Conservation (phyloP, 2,329 filamentous ascomycete species). For the Hypoxylon sp. region DNA sequence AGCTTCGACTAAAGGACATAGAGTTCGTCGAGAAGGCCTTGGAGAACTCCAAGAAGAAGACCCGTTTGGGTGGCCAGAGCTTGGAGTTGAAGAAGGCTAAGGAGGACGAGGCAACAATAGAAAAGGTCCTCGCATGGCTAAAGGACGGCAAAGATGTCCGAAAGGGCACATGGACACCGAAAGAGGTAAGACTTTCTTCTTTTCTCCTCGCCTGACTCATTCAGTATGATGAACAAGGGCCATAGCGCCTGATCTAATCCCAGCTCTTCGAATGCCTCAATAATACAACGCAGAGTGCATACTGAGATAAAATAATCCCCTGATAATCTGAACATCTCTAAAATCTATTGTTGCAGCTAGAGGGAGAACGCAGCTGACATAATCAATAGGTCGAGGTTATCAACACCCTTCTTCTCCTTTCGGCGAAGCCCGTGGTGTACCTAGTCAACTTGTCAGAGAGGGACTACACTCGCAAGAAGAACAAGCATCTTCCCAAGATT, state of each 20-base stretch:
- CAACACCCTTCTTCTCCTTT: conserved; percentile 94
- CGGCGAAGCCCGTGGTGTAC: conserved; percentile 97
- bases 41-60: conserved; percentile 94
- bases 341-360: conserved; percentile 32
- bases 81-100: conserved; percentile 98
- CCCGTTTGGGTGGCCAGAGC: conserved; percentile 91
- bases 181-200: conserved; percentile 82
- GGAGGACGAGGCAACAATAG: conserved; percentile 93
- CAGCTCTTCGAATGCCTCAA: conserved; percentile 99
- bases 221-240: conserved; percentile 97
- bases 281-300: conserved; percentile 80
- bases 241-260: conserved; percentile 94
- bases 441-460: conserved; percentile 97
- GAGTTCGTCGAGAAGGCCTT: conserved; percentile 98
- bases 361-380: conserved; percentile 50
- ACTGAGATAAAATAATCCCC: conserved; percentile 87
- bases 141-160: conserved; percentile 93
- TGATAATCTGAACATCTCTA: conserved; percentile 63
- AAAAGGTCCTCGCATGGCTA: conserved; percentile 87
- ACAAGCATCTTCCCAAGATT: conserved; percentile 96
- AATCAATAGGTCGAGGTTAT: conserved; percentile 88
- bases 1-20: conserved; percentile 97
- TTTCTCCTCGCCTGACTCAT: conserved; percentile 32
- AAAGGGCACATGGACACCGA: conserved; percentile 89
- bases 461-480: conserved; percentile 99